Conservation (phyloP, 163 green algal species). For the Chlamydomonas reinhardtii region DNA sequence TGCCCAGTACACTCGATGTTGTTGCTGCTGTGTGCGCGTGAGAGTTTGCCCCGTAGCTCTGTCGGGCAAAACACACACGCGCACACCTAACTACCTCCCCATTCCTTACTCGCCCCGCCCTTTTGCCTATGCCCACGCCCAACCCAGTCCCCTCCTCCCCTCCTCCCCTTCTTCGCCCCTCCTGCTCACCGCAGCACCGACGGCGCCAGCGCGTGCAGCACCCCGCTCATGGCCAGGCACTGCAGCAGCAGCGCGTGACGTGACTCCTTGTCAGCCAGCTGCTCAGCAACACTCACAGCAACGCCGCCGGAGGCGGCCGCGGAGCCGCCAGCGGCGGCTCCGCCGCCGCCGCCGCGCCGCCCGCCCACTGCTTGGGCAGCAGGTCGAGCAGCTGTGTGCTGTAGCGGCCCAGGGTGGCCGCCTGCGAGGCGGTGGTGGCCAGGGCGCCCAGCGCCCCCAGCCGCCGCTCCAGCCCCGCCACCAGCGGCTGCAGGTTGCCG, state of each 20-base stretch:
- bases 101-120: too few species aligned
- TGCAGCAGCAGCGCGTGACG: slow-evolving; percentile 50
- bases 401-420: slow-evolving; percentile 35
- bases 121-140: too few species aligned
- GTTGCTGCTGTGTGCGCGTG: too few species aligned
- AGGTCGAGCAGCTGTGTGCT: slow-evolving; percentile 57
- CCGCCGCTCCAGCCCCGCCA: slow-evolving; percentile 40
- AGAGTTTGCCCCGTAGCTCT: too few species aligned
- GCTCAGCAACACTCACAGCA: slow-evolving; percentile 24
- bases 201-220: slow-evolving; percentile 46
- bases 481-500: slow-evolving; percentile 47
- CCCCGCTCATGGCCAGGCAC: slow-evolving; percentile 41
- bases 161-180: neutral
- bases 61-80: too few species aligned
- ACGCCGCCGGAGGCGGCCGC: neutral
- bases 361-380: slow-evolving; percentile 60
- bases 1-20: too few species aligned
- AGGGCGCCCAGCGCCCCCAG: slow-evolving; percentile 46
- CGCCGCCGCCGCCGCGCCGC: slow-evolving; percentile 1
- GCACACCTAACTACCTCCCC: too few species aligned
- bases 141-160: neutral
- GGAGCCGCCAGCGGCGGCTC: neutral
- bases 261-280: slow-evolving; percentile 57
- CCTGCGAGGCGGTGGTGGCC: slow-evolving; percentile 9
- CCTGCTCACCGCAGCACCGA: slow-evolving; percentile 42